These are phyloP conservation scores for Boletus pseudo-olivaceus DNA, from an alignment of 768 basidiomycete genomes.

Conservation along the genomic window DNA sequence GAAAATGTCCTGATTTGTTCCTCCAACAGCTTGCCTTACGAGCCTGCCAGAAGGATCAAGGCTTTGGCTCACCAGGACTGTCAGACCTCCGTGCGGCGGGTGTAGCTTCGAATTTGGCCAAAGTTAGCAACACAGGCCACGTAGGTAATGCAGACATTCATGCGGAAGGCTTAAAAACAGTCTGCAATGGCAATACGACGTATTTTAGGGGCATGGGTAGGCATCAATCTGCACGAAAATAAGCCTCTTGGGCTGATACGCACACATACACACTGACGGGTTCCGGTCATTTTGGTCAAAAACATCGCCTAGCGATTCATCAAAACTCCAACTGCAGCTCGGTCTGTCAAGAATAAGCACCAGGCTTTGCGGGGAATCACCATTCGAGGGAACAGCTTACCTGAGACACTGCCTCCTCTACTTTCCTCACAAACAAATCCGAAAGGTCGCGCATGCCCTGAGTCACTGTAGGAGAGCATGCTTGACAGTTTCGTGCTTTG, in stretches of 20 bases:
- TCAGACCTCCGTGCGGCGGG: not conserved
- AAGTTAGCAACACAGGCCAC: not conserved
- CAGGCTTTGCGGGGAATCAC: not conserved
- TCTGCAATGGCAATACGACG: too few relatives aligned
- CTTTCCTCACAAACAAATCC: slow-evolving; percentile 1
- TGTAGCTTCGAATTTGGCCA: not conserved
- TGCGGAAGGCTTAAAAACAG: too few relatives aligned
- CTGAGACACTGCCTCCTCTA: slow-evolving; percentile 11
- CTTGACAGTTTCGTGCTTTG: not conserved
- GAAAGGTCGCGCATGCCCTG: slow-evolving; percentile 17
- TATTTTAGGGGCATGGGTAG: too few relatives aligned
- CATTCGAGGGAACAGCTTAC: not conserved
- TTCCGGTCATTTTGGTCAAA: not conserved
- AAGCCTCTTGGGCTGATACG: not conserved
- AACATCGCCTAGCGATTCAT: too few relatives aligned
- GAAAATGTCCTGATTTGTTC: too few relatives aligned
- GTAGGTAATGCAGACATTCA: too few relatives aligned
- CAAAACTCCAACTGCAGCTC: slow-evolving; percentile 4
- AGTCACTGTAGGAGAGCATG: not conserved
- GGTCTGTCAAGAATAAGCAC: not conserved
- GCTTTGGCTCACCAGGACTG: not conserved
- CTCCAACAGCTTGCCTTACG: too few relatives aligned
- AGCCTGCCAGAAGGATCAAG: not conserved
- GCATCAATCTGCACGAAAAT: not conserved
- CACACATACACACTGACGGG: too few relatives aligned